Conservation (phyloP, 2,329 filamentous ascomycete genomes). For the Cladobotryum protrusum region DNA sequence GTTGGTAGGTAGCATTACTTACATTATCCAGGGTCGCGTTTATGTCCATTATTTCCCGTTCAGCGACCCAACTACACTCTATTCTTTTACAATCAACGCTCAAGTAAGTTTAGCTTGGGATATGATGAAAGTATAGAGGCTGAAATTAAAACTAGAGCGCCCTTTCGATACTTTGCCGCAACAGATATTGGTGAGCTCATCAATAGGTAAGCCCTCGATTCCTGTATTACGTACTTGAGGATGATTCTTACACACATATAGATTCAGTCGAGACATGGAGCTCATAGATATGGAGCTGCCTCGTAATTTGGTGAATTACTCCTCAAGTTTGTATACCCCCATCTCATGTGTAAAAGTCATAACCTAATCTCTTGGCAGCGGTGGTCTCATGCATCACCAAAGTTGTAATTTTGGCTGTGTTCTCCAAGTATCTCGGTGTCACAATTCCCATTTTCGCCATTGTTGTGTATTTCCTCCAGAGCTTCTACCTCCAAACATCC, state of each 20-base stretch:
- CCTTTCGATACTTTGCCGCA: conserved; percentile 4
- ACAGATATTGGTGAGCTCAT: conserved; percentile 6
- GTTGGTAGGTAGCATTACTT: background rate
- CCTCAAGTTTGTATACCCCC: conserved; percentile 1
- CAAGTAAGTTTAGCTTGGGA: background rate
- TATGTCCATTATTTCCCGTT: conserved; percentile 5
- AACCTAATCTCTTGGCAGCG: background rate
- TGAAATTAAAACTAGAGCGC: background rate
- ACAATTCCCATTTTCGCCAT: conserved; percentile 8
- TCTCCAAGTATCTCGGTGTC: conserved; percentile 7
- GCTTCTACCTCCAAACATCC: conserved; percentile 16
- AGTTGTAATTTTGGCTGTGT: conserved; percentile 4
- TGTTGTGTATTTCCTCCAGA: conserved; percentile 13
- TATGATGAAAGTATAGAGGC: too few species aligned
- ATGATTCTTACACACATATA: background rate
- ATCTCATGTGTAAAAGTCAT: too few species aligned
- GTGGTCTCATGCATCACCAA: background rate
- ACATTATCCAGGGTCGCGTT: conserved; percentile 1
- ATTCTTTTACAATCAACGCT: conserved; percentile 4
- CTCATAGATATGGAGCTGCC: conserved; percentile 11
- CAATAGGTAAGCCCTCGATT: background rate
- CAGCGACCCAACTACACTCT: conserved; percentile 2
- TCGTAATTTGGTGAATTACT: conserved; percentile 5
- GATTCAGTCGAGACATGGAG: conserved; percentile 12
- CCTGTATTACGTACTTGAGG: too few species aligned